Evolutionary conservation across 768 basidiomycete species (phyloP).

Genomic region (Lactifluus hygrophoroides): DNA sequence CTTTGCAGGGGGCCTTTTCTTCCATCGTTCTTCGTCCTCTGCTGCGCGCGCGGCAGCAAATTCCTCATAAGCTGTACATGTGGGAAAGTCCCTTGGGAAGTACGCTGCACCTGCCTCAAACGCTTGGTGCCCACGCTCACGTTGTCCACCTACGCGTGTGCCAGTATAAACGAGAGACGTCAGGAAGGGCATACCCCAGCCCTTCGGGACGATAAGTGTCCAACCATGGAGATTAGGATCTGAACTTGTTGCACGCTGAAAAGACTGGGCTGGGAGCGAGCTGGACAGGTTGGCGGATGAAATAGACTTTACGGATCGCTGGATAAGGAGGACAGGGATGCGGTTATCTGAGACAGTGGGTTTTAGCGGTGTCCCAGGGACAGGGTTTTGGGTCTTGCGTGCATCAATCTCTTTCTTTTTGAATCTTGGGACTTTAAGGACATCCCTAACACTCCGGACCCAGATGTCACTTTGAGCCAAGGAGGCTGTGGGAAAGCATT

Average conservation of each 20-base stretch:
- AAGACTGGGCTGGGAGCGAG: constrained; percentile 4
- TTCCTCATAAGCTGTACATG: constrained; percentile 42
- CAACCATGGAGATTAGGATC: constrained; percentile 59
- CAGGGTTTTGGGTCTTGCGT: constrained; percentile 66
- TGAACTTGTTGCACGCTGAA: constrained; percentile 9
- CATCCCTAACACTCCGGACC: constrained; percentile 48
- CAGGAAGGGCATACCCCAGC: constrained; percentile 89
- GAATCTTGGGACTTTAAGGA: constrained; percentile 53
- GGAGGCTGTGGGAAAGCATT: constrained; percentile 44
- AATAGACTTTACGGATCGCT: constrained; percentile 54
- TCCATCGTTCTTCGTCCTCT: constrained; percentile 58
- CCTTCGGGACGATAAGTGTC: constrained; percentile 78
- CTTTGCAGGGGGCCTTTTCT: constrained; percentile 81
- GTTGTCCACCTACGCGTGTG: constrained; percentile 77
- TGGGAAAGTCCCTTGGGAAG: constrained; percentile 80
- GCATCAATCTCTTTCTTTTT: constrained; percentile 82
- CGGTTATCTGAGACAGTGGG: constrained; percentile 71
- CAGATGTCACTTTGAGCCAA: constrained; percentile 68
- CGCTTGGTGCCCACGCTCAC: constrained; percentile 70
- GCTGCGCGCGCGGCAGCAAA: constrained; percentile 42
- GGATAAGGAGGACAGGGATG: constrained; percentile 76
- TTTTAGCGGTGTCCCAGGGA: constrained; percentile 69
- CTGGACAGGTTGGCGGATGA: constrained; percentile 19
- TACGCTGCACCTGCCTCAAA: constrained; percentile 70
- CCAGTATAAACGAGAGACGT: constrained; percentile 75